phyloP scores from a whole-genome alignment of 2,329 filamentous ascomycete species.

The Beauveria pseudobassiana region DNA sequence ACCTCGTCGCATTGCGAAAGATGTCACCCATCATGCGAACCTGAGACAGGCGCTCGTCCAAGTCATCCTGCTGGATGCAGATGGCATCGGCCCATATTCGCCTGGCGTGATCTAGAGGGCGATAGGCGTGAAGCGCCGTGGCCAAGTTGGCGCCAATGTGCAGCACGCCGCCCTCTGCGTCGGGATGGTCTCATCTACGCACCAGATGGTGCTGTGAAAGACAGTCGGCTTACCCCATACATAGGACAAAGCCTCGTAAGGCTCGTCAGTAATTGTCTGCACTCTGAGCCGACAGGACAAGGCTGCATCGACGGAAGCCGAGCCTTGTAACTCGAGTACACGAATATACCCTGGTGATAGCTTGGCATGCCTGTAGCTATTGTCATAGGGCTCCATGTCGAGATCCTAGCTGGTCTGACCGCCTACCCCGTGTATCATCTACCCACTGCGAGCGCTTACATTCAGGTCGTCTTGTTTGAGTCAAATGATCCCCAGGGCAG shows the following conservation, averaged over 20 bases:
- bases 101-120: neutral
- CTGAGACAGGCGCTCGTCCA: slow-evolving; percentile 13
- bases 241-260: slow-evolving; percentile 13
- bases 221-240: slow-evolving; percentile 8
- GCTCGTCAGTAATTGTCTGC: slow-evolving; percentile 3
- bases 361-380: neutral
- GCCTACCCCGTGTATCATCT: neutral
- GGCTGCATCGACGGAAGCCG: neutral
- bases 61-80: slow-evolving; percentile 15
- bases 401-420: neutral
- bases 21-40: slow-evolving; percentile 17
- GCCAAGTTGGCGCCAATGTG: slow-evolving; percentile 9
- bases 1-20: slow-evolving; percentile 13
- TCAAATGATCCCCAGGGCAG: neutral
- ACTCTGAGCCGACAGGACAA: neutral
- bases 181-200: neutral
- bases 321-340: slow-evolving; percentile 7
- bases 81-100: slow-evolving; percentile 17
- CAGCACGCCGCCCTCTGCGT: neutral
- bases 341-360: neutral
- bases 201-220: neutral
- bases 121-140: slow-evolving; percentile 9
- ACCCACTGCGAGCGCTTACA: neutral
- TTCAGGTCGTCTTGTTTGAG: neutral
- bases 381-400: neutral